These are phyloP conservation scores for Eucalyptus regnans DNA, from an alignment of 345 rosid species.

Conservation along the genomic window DNA sequence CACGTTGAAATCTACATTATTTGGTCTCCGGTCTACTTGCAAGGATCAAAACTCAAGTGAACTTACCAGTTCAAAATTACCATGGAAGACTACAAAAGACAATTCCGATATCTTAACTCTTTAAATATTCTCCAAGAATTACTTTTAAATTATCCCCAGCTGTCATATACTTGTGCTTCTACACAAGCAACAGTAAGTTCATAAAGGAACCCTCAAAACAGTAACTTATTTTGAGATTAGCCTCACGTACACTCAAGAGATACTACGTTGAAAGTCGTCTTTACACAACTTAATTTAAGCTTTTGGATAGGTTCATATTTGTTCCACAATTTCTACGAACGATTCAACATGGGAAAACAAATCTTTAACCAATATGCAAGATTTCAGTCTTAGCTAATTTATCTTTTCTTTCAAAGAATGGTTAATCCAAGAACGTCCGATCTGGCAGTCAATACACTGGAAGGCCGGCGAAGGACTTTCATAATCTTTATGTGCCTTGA, in stretches of 20 bases:
- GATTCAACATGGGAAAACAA: background rate
- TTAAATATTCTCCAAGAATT: too few relatives aligned
- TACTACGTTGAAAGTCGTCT: background rate
- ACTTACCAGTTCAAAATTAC: background rate
- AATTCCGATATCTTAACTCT: background rate
- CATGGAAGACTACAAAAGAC: background rate
- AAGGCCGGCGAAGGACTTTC: too few relatives aligned
- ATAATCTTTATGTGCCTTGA: too few relatives aligned
- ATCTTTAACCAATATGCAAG: background rate
- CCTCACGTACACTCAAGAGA: background rate
- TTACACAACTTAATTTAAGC: background rate
- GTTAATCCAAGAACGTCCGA: background rate
- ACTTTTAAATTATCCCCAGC: background rate
- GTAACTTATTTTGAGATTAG: background rate
- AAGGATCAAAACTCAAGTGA: background rate
- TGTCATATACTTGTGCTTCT: background rate
- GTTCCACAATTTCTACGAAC: background rate
- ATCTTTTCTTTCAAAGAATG: background rate
- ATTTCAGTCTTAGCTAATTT: background rate
- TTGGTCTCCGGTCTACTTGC: background rate
- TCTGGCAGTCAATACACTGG: too few relatives aligned
- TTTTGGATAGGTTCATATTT: background rate
- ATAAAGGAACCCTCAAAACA: background rate
- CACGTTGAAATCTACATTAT: background rate
- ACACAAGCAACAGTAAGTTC: background rate